Base-by-base conservation (phyloP, 495 filamentous ascomycete species). In the Penicillium cataractarum region DNA sequence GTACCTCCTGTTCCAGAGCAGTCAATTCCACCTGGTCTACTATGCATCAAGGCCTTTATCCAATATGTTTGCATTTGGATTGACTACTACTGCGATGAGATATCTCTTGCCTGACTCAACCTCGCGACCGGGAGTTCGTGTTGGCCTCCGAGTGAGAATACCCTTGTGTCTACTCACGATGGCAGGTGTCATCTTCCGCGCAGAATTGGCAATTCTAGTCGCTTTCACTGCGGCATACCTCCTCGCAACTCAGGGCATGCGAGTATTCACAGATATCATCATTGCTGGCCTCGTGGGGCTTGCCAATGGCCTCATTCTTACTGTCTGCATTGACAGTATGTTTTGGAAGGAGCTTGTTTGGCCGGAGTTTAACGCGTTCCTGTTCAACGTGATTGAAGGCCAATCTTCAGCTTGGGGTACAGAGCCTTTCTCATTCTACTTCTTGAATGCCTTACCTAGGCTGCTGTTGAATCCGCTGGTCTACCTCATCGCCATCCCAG, bases 41-140 rank as follows among this genome's bases (percentile, higher is more conserved):
- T 99, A 98, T 75, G 92, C 96, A 17, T 96, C 92, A 8, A 83
- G 96, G 56, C 92, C 92, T 1, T 79, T 99, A 31, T 96, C 95
- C 5, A 99, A 99, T 71, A 97, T 95, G 86, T 97, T 97, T 73
- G 95, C 95, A 50, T 93, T 99, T 77, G 85, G 87, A 15, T 75
- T 97, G 17, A 89, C 87, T 27, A 95, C 89, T 0, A 56, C 89
- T 15, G 90, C 93, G 0, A 78, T 92, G 53, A 76, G 86, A n/a
- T 83, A 84, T 61, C 80, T 97, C 44, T 80, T 97, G 6, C 89
- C 90, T 1, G 69, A 71, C 55, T 51, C 71, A 39, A 56, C 69
- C 26, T 78, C 81, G 37, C 83, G 82, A 49, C 72, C 4, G 39
- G 19, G 24, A 7, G 13, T 5, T 21, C 51, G 27, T 24, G 27